Conservation (phyloP, 371 early-diverging fungal species). For the Mucor irregularis region DNA sequence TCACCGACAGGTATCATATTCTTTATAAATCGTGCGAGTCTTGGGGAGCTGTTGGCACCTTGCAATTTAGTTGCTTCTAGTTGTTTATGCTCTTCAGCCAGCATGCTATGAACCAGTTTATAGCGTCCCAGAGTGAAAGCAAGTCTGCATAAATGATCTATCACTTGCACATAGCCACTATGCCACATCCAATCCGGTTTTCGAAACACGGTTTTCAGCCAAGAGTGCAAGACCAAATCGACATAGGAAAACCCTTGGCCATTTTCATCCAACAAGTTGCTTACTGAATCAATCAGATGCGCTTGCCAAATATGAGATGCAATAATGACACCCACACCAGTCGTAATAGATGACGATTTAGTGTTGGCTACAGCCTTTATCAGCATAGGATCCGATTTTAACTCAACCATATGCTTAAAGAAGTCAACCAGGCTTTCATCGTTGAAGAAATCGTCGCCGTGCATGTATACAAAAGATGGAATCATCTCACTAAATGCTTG, state of each 20-base stretch:
- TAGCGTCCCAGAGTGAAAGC: constrained; percentile 29
- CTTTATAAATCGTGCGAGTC: constrained; percentile 30
- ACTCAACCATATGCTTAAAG: constrained; percentile 37
- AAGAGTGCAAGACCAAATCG: constrained; percentile 45
- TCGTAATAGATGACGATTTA: background rate
- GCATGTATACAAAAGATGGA: constrained; percentile 52
- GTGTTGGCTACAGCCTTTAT: constrained; percentile 17
- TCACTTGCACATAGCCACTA: constrained; percentile 22
- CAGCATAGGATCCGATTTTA: constrained; percentile 51
- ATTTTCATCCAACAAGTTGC: constrained; percentile 24
- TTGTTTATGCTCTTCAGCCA: constrained; percentile 28
- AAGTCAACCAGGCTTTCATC: constrained; percentile 36
- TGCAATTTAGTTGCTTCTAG: constrained; percentile 21
- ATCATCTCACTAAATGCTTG: constrained; percentile 38
- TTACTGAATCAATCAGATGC: constrained; percentile 37
- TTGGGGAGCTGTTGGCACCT: constrained; percentile 14
- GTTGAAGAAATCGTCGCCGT: constrained; percentile 54
- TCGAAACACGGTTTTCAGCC: constrained; percentile 38
- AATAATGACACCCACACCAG: constrained; percentile 32
- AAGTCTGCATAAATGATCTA: constrained; percentile 37
- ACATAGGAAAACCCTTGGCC: constrained; percentile 50
- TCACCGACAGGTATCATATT: constrained; percentile 34
- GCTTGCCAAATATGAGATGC: constrained; percentile 44
- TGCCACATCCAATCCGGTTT: constrained; percentile 50
- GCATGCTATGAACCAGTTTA: constrained; percentile 26